A percentile compares a stretch with the other conserved stretches of the same genome.
Conservation (phyloP, 2,329 filamentous ascomycete species). For the Phoma sp. region DNA sequence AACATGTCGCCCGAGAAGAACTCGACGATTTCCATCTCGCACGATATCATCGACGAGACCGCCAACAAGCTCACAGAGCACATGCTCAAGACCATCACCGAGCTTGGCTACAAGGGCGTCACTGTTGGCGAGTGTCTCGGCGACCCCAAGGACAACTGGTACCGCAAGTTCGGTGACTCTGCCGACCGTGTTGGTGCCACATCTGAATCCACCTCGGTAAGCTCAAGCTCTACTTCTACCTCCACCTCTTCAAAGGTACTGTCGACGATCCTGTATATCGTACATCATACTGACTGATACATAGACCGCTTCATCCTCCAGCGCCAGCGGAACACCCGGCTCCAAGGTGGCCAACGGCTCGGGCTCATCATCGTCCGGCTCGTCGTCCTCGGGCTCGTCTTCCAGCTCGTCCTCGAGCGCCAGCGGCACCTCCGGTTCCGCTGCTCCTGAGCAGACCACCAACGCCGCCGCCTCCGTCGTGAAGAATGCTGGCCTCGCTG, state of each 20-base stretch:
- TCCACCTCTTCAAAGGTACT: not conserved
- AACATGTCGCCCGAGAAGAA: constrained; percentile 16
- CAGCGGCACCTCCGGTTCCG: not conserved
- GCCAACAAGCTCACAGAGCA: constrained; percentile 48
- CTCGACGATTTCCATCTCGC: constrained; percentile 58
- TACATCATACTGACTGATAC: not conserved
- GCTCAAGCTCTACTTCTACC: not conserved
- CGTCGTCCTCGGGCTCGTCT: not conserved
- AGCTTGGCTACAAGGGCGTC: constrained; percentile 49
- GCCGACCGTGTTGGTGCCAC: not conserved
- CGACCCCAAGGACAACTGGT: constrained; percentile 53
- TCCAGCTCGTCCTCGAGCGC: not conserved
- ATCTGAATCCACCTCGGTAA: not conserved
- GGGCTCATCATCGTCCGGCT: not conserved
- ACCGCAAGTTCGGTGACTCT: constrained; percentile 40
- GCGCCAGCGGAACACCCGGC: not conserved
- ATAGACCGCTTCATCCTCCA: not conserved
- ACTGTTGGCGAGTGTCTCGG: constrained; percentile 53
- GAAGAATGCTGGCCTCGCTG: not conserved
- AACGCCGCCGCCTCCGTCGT: not conserved
- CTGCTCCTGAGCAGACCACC: not conserved
- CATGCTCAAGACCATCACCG: constrained; percentile 45
- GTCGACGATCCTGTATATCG: too few species aligned
- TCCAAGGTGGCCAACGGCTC: not conserved
- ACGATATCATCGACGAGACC: constrained; percentile 53